phyloP scores from a whole-genome alignment of 352 stramenopile genomes.

The Globisporangium irregulare region DNA sequence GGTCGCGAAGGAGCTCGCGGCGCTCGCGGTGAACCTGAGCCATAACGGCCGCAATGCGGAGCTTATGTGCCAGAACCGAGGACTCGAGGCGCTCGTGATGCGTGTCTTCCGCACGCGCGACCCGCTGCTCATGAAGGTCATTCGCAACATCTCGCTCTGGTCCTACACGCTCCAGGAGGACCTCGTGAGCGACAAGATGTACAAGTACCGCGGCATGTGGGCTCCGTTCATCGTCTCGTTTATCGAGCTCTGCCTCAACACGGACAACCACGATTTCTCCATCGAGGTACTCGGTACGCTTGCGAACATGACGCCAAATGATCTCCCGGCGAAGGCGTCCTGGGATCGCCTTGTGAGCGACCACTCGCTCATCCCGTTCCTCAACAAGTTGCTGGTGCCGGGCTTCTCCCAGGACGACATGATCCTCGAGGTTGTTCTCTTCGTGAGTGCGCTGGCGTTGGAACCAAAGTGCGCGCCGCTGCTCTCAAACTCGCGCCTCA shows the following conservation, averaged over 20 bases:
- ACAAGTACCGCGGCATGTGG: constrained; percentile 93
- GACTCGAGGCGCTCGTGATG: constrained; percentile 87
- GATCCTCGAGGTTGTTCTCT: constrained; percentile 89
- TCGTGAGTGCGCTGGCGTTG: constrained; percentile 73
- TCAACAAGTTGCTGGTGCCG: constrained; percentile 90
- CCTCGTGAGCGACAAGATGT: constrained; percentile 80
- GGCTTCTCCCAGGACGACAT: constrained; percentile 93
- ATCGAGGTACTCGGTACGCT: constrained; percentile 93
- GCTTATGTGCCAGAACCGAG: constrained; percentile 88
- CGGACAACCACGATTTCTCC: constrained; percentile 91
- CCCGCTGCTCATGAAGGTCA: constrained; percentile 93
- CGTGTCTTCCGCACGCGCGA: constrained; percentile 88
- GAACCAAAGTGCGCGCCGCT: constrained; percentile 84
- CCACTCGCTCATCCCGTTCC: constrained; percentile 81
- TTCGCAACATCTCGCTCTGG: constrained; percentile 91
- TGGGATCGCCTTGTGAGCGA: constrained; percentile 91
- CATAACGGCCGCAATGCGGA: constrained; percentile 89
- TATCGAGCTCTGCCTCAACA: constrained; percentile 78
- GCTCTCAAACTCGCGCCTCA: constrained; percentile 63
- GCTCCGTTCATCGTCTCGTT: constrained; percentile 86
- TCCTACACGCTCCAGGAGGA: constrained; percentile 90
- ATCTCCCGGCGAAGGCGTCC: constrained; percentile 84
- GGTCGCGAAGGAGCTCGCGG: constrained; percentile 91
- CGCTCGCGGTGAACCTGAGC: constrained; percentile 93
- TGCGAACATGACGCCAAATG: constrained; percentile 89